Evolutionary conservation across 768 basidiomycete genomes (phyloP).

Genomic region (Hypholoma fasciculare): DNA sequence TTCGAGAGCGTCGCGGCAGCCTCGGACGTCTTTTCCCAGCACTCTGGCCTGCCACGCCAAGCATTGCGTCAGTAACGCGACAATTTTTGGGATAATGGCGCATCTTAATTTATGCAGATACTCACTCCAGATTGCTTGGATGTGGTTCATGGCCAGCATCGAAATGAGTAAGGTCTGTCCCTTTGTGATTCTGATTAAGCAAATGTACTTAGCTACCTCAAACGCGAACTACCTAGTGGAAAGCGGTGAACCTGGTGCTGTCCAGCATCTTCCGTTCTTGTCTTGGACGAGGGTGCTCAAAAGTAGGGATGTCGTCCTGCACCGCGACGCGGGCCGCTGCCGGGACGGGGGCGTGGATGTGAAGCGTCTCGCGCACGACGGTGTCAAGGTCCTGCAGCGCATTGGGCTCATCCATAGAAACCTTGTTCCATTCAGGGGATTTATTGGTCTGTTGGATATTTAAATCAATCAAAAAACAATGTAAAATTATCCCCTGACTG

Average conservation of each 20-base stretch:
- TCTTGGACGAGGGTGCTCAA: conserved; percentile 46
- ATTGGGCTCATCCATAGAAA: conserved; percentile 74
- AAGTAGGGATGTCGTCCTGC: conserved; percentile 53
- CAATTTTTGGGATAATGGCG: neutral
- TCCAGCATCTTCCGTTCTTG: conserved; percentile 38
- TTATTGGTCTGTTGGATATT: too few species aligned
- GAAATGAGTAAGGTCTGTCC: conserved; percentile 50
- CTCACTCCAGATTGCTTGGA: conserved; percentile 57
- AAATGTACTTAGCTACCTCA: neutral
- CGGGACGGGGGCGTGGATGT: conserved; percentile 54
- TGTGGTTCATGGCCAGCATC: conserved; percentile 52
- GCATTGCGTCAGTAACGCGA: too few species aligned
- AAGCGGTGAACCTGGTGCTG: conserved; percentile 24
- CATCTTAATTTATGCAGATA: conserved; percentile 65
- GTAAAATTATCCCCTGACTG: too few species aligned
- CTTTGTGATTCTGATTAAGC: conserved; percentile 33
- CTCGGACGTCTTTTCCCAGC: conserved; percentile 55
- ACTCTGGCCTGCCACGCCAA: conserved; percentile 52
- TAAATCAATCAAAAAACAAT: too few species aligned
- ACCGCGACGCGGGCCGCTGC: conserved; percentile 41
- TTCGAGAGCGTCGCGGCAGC: conserved; percentile 49
- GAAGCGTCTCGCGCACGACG: conserved; percentile 60
- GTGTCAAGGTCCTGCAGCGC: conserved; percentile 67
- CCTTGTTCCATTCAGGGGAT: too few species aligned
- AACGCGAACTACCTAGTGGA: neutral